Conservation (phyloP, 163 green algal genomes). For the Chloroidium sp. region DNA sequence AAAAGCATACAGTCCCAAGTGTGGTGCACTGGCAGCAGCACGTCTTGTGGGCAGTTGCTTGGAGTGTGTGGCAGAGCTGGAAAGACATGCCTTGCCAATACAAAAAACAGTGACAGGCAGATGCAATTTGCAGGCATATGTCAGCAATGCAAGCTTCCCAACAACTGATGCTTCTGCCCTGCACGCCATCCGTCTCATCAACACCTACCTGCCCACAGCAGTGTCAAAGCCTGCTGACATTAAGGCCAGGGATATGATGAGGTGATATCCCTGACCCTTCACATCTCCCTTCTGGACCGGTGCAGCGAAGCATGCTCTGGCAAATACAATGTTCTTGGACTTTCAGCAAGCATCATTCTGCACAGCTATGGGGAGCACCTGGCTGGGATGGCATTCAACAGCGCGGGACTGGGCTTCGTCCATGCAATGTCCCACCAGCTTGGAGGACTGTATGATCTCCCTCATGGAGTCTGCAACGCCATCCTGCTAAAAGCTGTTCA, state of each 20-base stretch:
- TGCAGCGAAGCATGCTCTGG: too few relatives aligned
- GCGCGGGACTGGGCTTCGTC: constrained; percentile 16
- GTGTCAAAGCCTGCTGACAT: constrained; percentile 16
- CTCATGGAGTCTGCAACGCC: constrained; percentile 34
- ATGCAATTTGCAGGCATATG: constrained; percentile 13
- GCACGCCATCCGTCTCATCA: constrained; percentile 31
- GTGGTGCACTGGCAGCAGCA: too few relatives aligned
- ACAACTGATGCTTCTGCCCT: constrained; percentile 26
- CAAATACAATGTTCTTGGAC: too few relatives aligned
- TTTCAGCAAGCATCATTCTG: too few relatives aligned
- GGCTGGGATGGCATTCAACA: constrained; percentile 36
- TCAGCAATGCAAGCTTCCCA: constrained; percentile 22
- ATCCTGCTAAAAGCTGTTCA: constrained; percentile 19
- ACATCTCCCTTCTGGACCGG: too few relatives aligned
- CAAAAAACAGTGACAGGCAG: too few relatives aligned
- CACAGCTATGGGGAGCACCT: constrained; percentile 31
- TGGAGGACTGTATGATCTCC: constrained; percentile 31
- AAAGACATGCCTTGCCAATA: too few relatives aligned
- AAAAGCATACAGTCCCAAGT: too few relatives aligned
- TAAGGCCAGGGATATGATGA: constrained; percentile 36
- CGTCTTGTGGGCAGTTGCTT: too few relatives aligned
- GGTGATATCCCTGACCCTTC: not conserved
- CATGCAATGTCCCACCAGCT: constrained; percentile 37
- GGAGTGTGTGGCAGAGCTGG: too few relatives aligned
- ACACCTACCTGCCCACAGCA: constrained; percentile 22